Conservation (phyloP, 129 eudicot genomes). For the Tagetes erecta region DNA sequence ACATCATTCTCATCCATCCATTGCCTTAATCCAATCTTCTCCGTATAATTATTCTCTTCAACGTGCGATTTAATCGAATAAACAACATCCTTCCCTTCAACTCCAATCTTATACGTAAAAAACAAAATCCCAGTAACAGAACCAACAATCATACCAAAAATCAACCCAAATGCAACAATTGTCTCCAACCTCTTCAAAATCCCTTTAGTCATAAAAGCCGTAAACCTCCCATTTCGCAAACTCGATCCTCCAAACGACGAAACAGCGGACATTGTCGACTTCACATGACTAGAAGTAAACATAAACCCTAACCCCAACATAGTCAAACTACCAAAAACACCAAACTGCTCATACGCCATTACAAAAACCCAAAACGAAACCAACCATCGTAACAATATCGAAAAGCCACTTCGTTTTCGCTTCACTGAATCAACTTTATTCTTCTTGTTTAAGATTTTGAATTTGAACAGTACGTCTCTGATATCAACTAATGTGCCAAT, state of each 20-base stretch:
- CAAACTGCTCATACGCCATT: conserved; percentile 75
- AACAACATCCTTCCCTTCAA: conserved; percentile 90
- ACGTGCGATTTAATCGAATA: conserved; percentile 74
- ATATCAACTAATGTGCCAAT: conserved; percentile 74
- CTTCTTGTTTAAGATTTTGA: conserved; percentile 45
- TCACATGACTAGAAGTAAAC: conserved; percentile 62
- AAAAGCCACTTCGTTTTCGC: conserved; percentile 61
- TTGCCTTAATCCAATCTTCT: conserved; percentile 72
- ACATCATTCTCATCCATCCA: conserved; percentile 97
- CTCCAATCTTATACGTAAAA: conserved; percentile 82
- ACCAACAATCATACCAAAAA: conserved; percentile 72
- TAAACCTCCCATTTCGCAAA: conserved; percentile 37
- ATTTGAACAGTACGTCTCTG: conserved; percentile 33
- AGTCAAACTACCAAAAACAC: conserved; percentile 54
- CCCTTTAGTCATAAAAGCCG: conserved; percentile 69
- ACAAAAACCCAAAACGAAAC: conserved; percentile 88
- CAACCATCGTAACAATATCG: conserved; percentile 67
- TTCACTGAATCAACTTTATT: conserved; percentile 31
- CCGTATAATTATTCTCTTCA: conserved; percentile 76
- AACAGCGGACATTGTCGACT: conserved; percentile 66
- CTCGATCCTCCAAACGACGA: conserved; percentile 62
- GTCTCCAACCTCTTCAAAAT: conserved; percentile 65
- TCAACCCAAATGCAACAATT: conserved; percentile 82
- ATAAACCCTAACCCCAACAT: conserved; percentile 68
- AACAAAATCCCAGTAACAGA: conserved; percentile 59